Evolutionary conservation across 1,284 basidiomycete genomes (phyloP).

Genomic region (Termitomyces sp.): DNA sequence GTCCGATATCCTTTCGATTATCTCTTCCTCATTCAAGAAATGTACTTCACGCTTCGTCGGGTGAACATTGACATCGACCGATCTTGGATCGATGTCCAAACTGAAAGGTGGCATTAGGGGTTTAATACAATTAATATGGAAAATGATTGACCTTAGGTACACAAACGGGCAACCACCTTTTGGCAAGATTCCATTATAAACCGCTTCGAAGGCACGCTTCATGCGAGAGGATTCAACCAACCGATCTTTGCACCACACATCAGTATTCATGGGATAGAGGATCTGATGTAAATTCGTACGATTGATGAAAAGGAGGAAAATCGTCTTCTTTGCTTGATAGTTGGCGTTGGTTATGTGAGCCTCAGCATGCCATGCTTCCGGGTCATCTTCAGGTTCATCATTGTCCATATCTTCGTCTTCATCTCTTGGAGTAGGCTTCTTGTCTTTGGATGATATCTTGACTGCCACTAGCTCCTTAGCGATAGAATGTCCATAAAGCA

Average conservation of each 20-base stretch:
- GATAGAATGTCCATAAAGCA: conserved; percentile 79
- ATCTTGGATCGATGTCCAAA: conserved; percentile 78
- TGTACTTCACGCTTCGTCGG: conserved; percentile 97
- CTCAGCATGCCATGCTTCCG: conserved; percentile 62
- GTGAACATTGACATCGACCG: conserved; percentile 97
- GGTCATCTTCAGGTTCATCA: conserved; percentile 22
- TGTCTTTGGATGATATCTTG: conserved; percentile 34
- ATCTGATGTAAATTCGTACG: conserved; percentile 47
- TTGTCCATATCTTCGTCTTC: conserved; percentile 25
- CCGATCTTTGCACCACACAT: conserved; percentile 57
- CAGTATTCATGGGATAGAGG: not conserved
- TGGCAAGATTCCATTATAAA: conserved; percentile 84
- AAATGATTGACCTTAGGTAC: conserved; percentile 70
- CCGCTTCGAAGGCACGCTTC: conserved; percentile 82
- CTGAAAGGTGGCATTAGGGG: conserved; percentile 33
- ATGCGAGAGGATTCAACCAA: conserved; percentile 88
- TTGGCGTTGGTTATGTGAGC: conserved; percentile 86
- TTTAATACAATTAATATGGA: not conserved
- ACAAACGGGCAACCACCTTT: conserved; percentile 91
- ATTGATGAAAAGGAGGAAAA: conserved; percentile 95
- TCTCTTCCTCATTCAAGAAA: conserved; percentile 89
- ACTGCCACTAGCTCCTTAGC: conserved; percentile 76
- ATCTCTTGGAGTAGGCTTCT: conserved; percentile 13
- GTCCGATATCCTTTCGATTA: conserved; percentile 79
- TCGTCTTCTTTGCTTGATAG: conserved; percentile 82